Conservation (phyloP, 345 rosid species). For the Acer yangbiense region DNA sequence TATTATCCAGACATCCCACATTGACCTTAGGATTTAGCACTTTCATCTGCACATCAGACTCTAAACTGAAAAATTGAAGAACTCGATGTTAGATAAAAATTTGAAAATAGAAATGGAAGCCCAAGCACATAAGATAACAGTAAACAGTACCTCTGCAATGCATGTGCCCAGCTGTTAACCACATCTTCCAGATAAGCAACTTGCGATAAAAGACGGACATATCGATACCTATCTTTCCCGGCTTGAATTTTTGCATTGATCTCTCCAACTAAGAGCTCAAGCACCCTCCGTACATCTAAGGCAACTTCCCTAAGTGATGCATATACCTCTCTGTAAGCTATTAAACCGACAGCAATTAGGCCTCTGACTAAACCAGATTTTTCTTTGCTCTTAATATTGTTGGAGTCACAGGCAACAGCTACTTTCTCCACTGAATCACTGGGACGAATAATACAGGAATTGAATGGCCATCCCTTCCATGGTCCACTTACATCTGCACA, state of each 20-base stretch:
- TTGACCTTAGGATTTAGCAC: constrained; percentile 33
- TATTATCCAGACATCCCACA: constrained; percentile 31
- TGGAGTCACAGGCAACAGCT: constrained; percentile 44
- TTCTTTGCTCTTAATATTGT: constrained; percentile 63
- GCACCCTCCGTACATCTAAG: constrained; percentile 79
- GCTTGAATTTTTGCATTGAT: constrained; percentile 71
- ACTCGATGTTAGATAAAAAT: constrained; percentile 31
- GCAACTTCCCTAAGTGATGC: constrained; percentile 75
- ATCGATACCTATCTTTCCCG: constrained; percentile 81
- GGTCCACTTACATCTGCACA: constrained; percentile 73
- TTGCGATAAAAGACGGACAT: constrained; percentile 77
- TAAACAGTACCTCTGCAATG: constrained; percentile 69
- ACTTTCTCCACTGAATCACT: constrained; percentile 43
- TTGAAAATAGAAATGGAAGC: constrained; percentile 15
- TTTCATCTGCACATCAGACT: constrained; percentile 48
- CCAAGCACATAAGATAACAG: constrained; percentile 16
- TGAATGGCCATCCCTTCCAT: constrained; percentile 97
- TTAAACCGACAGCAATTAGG: constrained; percentile 81
- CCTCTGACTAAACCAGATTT: constrained; percentile 73
- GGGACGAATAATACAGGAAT: constrained; percentile 86
- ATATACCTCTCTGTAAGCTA: constrained; percentile 78
- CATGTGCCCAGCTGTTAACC: constrained; percentile 86
- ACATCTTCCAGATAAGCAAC: constrained; percentile 92
- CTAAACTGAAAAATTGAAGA: constrained; percentile 65
- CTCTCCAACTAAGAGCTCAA: constrained; percentile 79